Conservation (phyloP, 208 protist species). For the Zelonia costaricensis region DNA sequence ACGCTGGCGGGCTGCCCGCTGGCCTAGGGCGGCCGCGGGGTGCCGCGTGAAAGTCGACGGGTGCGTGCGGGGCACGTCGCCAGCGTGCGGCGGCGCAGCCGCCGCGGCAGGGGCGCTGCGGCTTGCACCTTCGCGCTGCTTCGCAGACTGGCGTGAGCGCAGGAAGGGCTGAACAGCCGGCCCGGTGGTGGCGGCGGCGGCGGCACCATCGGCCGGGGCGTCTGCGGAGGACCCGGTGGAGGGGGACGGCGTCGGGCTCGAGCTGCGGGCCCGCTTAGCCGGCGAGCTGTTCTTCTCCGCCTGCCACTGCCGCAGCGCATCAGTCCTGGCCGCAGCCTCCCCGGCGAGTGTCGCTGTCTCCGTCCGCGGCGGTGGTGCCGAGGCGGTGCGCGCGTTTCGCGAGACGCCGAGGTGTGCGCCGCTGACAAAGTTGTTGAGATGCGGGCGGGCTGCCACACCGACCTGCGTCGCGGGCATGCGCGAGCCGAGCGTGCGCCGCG, state of each 20-base stretch:
- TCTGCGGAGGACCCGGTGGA: background rate
- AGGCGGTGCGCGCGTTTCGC: background rate
- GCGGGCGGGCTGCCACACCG: background rate
- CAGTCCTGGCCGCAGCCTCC: background rate
- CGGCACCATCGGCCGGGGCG: background rate
- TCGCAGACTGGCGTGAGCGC: background rate
- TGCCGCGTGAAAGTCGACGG: slow-evolving; percentile 4
- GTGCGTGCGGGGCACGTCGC: background rate
- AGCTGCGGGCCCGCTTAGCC: slow-evolving; percentile 3
- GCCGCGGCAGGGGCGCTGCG: background rate
- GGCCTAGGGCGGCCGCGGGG: background rate
- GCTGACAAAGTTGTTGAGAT: slow-evolving; percentile 23
- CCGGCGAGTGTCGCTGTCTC: background rate
- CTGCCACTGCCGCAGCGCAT: no score
- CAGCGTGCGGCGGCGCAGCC: background rate
- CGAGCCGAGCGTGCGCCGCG: background rate
- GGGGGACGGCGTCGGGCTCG: background rate
- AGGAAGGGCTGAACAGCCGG: slow-evolving; percentile 8
- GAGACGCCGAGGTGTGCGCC: background rate
- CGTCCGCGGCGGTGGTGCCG: background rate
- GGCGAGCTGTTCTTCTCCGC: no score
- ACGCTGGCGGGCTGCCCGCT: background rate
- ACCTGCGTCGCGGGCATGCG: no score
- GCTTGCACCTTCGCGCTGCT: background rate
- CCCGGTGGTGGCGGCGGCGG: background rate